Conservation (phyloP, 306 rosid genomes). For the Canavalia gladiata region DNA sequence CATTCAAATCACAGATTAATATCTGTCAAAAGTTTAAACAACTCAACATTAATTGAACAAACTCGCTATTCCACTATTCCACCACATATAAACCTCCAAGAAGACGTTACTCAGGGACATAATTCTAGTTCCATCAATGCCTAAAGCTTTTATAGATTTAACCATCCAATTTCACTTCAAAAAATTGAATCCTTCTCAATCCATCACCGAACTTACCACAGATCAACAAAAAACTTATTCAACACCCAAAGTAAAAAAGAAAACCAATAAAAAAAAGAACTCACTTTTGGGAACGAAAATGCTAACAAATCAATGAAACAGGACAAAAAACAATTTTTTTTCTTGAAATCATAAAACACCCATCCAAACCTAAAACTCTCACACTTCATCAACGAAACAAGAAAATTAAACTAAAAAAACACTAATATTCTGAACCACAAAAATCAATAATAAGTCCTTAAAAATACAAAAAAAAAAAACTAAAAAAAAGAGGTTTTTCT, state of each 20-base stretch:
- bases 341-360: background rate
- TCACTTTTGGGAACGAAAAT: background rate
- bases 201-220: background rate
- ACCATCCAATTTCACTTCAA: background rate
- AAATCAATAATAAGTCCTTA: too few relatives aligned
- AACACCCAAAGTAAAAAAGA: background rate
- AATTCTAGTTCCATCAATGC: background rate
- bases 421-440: too few relatives aligned
- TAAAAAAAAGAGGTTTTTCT: too few relatives aligned
- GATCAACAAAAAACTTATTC: background rate
- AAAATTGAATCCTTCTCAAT: background rate
- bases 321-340: background rate
- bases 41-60: background rate
- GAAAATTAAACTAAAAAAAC: background rate
- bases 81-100: background rate
- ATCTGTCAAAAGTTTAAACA: background rate
- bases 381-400: background rate
- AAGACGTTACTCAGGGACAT: background rate
- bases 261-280: background rate
- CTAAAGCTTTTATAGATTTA: background rate
- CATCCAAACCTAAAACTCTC: background rate
- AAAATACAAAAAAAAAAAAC: background rate
- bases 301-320: conserved; percentile 1
- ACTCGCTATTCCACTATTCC: background rate
- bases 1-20: conserved; percentile 3